Percentiles rank a stretch among this genome's conserved stretches.
These are phyloP conservation scores for Aspergillus tubingensis DNA, from an alignment of 2,329 filamentous ascomycete genomes.

Conservation along the genomic window DNA sequence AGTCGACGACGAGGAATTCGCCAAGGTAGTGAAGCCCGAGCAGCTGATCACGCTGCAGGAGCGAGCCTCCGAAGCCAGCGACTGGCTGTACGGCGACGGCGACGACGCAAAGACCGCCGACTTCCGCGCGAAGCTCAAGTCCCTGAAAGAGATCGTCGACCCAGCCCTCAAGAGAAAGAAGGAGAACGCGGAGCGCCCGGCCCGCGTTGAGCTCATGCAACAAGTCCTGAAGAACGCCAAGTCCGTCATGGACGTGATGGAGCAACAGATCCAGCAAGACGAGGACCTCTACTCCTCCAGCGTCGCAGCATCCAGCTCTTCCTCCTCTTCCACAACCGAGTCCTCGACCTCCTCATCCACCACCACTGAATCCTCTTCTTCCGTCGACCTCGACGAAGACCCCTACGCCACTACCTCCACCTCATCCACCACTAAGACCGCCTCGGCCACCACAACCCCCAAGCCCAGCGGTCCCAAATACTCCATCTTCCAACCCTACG, in stretches of 20 bases:
- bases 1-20: constrained; percentile 74
- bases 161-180: constrained; percentile 75
- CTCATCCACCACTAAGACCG: constrained; percentile 35
- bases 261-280: constrained; percentile 72
- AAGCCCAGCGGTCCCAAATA: constrained; percentile 55
- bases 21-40: constrained; percentile 67
- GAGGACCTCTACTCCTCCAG: constrained; percentile 60
- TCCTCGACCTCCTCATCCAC: constrained; percentile 49
- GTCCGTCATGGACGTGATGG: constrained; percentile 69
- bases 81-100: constrained; percentile 91
- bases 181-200: constrained; percentile 71
- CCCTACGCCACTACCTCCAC: constrained; percentile 44
- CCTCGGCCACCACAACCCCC: constrained; percentile 37
- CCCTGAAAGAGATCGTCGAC: constrained; percentile 73
- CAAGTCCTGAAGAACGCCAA: constrained; percentile 71
- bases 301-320: constrained; percentile 49
- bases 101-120: constrained; percentile 72
- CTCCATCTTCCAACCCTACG: constrained; percentile 70
- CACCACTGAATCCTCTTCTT: constrained; percentile 40
- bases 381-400: constrained; percentile 80
- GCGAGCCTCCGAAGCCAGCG: constrained; percentile 69
- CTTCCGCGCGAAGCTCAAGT: constrained; percentile 74
- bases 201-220: constrained; percentile 66
- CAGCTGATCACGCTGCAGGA: constrained; percentile 68
- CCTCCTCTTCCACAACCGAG: constrained; percentile 43